Evolutionary conservation across 1,284 basidiomycete genomes (phyloP).

Genomic region (Prillingera fragicola): DNA sequence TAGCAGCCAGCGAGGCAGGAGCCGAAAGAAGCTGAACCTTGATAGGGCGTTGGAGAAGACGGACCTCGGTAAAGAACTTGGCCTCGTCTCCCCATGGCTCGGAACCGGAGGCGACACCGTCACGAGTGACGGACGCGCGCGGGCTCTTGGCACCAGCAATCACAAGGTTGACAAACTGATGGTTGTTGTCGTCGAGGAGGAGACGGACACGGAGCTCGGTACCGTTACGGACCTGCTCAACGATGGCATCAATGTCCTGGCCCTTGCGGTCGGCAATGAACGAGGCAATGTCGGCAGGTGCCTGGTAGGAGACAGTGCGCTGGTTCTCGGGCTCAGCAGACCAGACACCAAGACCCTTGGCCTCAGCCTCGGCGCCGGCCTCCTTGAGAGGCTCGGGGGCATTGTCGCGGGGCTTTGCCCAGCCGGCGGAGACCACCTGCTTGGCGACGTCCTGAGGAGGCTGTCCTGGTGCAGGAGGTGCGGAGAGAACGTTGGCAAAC

Average conservation of each 20-base stretch:
- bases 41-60: conserved; percentile 82
- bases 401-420: conserved; percentile 86
- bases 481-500: conserved; percentile 44
- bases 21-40: conserved; percentile 82
- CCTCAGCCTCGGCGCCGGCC: conserved; percentile 73
- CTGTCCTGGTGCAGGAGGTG: conserved; percentile 46
- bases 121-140: conserved; percentile 60
- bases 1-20: conserved; percentile 67
- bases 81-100: conserved; percentile 87
- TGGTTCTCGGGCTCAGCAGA: conserved; percentile 73
- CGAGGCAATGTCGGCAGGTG: conserved; percentile 82
- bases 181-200: conserved; percentile 76
- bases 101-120: conserved; percentile 59
- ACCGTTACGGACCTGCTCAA: conserved; percentile 92
- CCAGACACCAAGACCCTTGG: conserved; percentile 77
- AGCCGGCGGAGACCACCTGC: conserved; percentile 76
- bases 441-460: conserved; percentile 61
- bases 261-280: conserved; percentile 91
- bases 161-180: conserved; percentile 54
- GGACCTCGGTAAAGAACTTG: conserved; percentile 88
- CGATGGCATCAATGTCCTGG: conserved; percentile 78
- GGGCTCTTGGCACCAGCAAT: conserved; percentile 82
- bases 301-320: conserved; percentile 69
- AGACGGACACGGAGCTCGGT: conserved; percentile 83
- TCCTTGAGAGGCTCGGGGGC: conserved; percentile 55